Conservation (phyloP, 1,284 basidiomycete species). For the Pulchroboletus neoregius region DNA sequence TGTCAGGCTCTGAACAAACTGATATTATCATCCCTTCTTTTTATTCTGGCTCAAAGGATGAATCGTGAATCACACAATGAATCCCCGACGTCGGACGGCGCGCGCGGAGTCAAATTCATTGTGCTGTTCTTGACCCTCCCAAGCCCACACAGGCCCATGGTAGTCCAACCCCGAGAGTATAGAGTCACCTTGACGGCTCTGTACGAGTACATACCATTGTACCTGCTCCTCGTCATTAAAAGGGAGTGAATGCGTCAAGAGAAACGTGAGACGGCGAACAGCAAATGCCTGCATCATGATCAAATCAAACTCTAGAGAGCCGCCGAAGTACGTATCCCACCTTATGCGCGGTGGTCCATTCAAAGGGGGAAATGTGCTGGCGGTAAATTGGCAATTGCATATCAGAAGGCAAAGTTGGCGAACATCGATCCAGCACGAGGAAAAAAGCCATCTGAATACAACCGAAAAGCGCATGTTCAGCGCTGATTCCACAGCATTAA, state of each 20-base stretch:
- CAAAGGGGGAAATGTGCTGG: slow-evolving; percentile 2
- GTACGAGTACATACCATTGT: no score
- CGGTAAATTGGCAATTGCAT: slow-evolving; percentile 16
- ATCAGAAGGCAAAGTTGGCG: background rate
- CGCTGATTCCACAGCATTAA: slow-evolving; percentile 14
- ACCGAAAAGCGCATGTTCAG: slow-evolving; percentile 20
- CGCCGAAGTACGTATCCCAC: background rate
- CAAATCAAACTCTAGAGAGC: slow-evolving; percentile 1
- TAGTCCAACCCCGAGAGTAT: no score
- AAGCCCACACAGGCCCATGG: no score
- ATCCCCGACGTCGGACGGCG: no score
- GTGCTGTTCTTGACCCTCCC: no score
- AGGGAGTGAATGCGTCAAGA: background rate
- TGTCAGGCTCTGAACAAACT: no score
- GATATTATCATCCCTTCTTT: no score
- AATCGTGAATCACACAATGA: background rate
- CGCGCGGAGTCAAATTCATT: no score
- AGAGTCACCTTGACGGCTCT: no score
- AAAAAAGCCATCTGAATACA: slow-evolving; percentile 11
- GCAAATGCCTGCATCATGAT: slow-evolving; percentile 5
- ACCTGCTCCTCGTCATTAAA: background rate
- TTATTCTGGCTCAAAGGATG: background rate
- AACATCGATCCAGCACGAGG: slow-evolving; percentile 6
- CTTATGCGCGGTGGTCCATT: slow-evolving; percentile 6
- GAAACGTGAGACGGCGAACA: slow-evolving; percentile 2